Conservation (phyloP, 1,139 yeast species). For the Geotrichum histeridarum region DNA sequence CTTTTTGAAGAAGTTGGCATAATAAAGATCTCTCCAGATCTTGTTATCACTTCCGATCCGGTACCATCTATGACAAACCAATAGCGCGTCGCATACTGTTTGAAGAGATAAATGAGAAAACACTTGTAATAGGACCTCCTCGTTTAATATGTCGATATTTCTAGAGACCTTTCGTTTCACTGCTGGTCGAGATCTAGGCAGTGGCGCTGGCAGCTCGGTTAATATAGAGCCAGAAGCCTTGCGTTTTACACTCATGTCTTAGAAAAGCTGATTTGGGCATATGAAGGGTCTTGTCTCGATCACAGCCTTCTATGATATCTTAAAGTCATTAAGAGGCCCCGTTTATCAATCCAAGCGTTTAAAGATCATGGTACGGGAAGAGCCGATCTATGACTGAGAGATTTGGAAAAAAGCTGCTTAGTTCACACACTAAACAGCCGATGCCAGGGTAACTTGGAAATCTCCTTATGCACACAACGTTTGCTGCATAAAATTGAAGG, state of each 20-base stretch:
- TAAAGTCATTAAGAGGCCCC: background rate
- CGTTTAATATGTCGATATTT: constrained; percentile 10
- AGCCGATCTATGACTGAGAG: background rate
- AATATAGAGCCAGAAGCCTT: constrained; percentile 7
- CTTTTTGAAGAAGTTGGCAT: constrained; percentile 10
- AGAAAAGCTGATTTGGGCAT: background rate
- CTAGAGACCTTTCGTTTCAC: background rate
- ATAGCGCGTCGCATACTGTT: constrained; percentile 6
- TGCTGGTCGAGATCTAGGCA: background rate
- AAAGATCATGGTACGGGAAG: background rate
- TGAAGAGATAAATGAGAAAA: constrained; percentile 13
- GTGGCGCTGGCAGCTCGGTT: constrained; percentile 5
- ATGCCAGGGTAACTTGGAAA: constrained; percentile 5
- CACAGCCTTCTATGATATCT: background rate
- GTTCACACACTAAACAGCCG: too few relatives aligned
- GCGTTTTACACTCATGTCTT: constrained; percentile 16
- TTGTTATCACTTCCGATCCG: constrained; percentile 18
- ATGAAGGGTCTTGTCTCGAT: background rate
- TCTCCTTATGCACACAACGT: constrained; percentile 6
- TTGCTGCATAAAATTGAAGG: background rate
- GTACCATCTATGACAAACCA: constrained; percentile 17
- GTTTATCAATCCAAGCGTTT: background rate
- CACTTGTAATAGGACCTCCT: constrained; percentile 14
- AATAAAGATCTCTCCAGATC: constrained; percentile 19
- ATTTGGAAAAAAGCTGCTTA: too few relatives aligned